These are phyloP conservation scores for Nemania abortiva DNA, from an alignment of 2,329 filamentous ascomycete species.

Conservation along the genomic window DNA sequence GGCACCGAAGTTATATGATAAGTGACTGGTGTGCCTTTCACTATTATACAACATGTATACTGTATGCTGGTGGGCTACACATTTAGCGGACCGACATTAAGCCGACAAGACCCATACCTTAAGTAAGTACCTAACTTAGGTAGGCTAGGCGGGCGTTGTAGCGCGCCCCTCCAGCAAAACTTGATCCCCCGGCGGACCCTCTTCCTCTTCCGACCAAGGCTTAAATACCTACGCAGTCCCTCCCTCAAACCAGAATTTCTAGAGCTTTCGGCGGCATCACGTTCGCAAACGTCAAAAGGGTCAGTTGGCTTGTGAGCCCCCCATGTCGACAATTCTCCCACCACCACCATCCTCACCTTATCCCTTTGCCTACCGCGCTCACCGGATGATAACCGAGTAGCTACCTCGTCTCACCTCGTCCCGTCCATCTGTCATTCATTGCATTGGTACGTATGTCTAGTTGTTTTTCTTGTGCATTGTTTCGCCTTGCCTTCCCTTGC, in stretches of 20 bases:
- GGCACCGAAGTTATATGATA: no score
- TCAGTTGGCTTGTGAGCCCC: slow-evolving; percentile 46
- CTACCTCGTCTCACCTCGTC: slow-evolving; percentile 43
- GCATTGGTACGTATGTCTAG: slow-evolving; percentile 44
- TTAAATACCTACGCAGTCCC: slow-evolving; percentile 21
- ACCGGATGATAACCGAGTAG: slow-evolving; percentile 50
- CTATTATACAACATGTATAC: no score
- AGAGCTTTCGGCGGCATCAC: slow-evolving; percentile 50
- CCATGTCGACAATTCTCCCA: slow-evolving; percentile 44
- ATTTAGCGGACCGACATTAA: slow-evolving; percentile 28
- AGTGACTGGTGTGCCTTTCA: no score
- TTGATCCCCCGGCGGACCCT: slow-evolving; percentile 1
- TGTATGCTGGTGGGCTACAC: neutral
- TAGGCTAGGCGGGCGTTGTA: neutral
- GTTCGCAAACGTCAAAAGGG: slow-evolving; percentile 39
- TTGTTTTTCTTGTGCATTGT: neutral
- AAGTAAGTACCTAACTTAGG: neutral
- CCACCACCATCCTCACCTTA: slow-evolving; percentile 29
- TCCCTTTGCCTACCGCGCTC: slow-evolving; percentile 41
- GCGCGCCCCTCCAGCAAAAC: slow-evolving; percentile 22
- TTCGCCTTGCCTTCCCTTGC: neutral
- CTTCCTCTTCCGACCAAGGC: neutral
- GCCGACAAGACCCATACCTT: slow-evolving; percentile 24
- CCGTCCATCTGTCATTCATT: slow-evolving; percentile 52
- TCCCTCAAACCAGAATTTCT: slow-evolving; percentile 45